Base-by-base conservation (phyloP, 2,329 filamentous ascomycete genomes). In the Delphinella strobiligena region DNA sequence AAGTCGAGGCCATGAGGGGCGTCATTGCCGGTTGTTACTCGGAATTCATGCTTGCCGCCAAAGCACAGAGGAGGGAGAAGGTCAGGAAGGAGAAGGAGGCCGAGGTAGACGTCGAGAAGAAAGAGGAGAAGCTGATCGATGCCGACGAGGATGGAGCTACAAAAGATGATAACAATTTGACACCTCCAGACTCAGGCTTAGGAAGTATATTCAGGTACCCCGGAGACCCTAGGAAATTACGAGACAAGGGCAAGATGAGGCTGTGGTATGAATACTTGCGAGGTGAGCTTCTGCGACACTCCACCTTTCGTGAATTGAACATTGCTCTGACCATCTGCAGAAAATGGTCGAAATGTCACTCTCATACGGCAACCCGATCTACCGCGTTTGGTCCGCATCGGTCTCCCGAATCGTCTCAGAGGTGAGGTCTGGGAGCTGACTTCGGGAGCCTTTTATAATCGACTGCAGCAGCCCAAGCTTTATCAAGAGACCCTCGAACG, bases 371-470 rank as follows among this genome's bases (percentile, higher is more conserved):
- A 98, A 57, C 89, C 91, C 3, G 96, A 91, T 18, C 96, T 96
- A 53, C 91, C 96, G 64, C 95, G 96, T 60, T 75, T 98, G 36
- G 94, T 98, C 47, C 78, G 91, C 38, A 91, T 98, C 48, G 91
- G 91, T 47, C 68, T 98, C 44, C 91, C 91, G 0, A 98, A 98
- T 61, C 75, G 91, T 34, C 69, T 98, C 36, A 74, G 91, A 47
- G 91, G 91, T 32, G 91, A 98, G 62, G 82, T 93, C 37, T 98
- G 91, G 91, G 91, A 98, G 61, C 68, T 95, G 46, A 84, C 86
- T 0, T 95, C 87, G 7, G 91, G 91, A 4, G 93, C 89, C 2
- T 72, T 95, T 46, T 95, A 88, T 58, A 68, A 93, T 43, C 78
- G 89, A 19, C 71, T 98, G 11, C 82, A 94, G 54, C 85, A 82